Evolutionary conservation across 2,329 filamentous ascomycete genomes (phyloP).

Genomic region (Colletotrichum lindemuthianum): DNA sequence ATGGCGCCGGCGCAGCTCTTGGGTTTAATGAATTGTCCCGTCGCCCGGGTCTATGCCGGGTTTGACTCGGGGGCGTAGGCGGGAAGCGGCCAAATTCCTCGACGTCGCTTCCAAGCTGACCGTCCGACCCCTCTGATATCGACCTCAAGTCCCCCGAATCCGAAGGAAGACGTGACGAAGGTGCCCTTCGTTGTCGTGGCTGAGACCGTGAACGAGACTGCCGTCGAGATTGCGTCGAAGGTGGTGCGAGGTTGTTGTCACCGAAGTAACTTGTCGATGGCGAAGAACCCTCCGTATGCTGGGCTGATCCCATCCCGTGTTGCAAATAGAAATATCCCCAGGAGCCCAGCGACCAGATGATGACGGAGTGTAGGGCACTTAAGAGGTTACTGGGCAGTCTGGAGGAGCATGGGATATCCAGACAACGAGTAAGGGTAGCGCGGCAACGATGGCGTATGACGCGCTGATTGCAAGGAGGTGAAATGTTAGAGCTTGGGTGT

Average conservation of each 20-base stretch:
- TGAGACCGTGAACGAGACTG: constrained; percentile 8
- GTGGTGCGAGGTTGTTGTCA: background rate
- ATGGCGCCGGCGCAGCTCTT: constrained; percentile 7
- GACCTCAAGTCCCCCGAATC: constrained; percentile 4
- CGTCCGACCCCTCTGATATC: constrained; percentile 14
- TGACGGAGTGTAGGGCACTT: constrained; percentile 13
- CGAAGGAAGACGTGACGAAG: constrained; percentile 13
- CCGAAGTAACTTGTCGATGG: constrained; percentile 7
- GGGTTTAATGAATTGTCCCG: constrained; percentile 5
- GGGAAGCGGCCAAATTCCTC: constrained; percentile 15
- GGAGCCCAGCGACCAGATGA: background rate
- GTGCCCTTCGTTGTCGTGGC: constrained; percentile 12
- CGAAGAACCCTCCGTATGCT: constrained; percentile 26
- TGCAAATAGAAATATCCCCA: background rate
- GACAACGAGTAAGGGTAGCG: constrained; percentile 3
- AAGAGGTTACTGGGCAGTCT: background rate
- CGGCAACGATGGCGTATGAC: constrained; percentile 21
- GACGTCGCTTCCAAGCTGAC: constrained; percentile 12
- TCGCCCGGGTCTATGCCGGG: constrained; percentile 8
- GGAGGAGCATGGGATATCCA: constrained; percentile 4
- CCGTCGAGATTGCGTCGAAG: constrained; percentile 12
- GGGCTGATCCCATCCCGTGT: constrained; percentile 33
- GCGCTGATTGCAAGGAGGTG: constrained; percentile 17
- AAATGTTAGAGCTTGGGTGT: constrained; percentile 24
- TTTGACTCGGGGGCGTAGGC: constrained; percentile 2